Conservation (phyloP, 495 filamentous ascomycete species). For the Talaromyces nanjingensis region DNA sequence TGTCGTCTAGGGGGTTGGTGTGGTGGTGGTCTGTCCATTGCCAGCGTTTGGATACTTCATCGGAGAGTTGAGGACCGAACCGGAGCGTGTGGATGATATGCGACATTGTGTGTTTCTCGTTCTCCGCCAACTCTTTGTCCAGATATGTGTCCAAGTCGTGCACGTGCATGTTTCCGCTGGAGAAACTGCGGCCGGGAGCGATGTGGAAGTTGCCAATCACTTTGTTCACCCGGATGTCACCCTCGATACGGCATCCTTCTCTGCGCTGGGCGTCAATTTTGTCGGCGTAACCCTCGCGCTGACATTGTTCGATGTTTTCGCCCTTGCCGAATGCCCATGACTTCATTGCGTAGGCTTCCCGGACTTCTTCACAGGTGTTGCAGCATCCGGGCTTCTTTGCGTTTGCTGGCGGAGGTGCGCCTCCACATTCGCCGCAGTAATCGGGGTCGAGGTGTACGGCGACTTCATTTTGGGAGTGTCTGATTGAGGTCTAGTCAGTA, state of each 20-base stretch:
- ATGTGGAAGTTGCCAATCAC: constrained; percentile 99
- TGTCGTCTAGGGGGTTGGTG: constrained; percentile 83
- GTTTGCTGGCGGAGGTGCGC: constrained; percentile 62
- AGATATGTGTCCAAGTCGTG: constrained; percentile 95
- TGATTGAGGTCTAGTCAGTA: constrained; percentile 19
- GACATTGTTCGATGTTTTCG: constrained; percentile 90
- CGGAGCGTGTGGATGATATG: constrained; percentile 86
- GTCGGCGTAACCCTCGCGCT: constrained; percentile 86
- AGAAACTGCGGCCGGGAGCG: constrained; percentile 89
- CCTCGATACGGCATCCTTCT: constrained; percentile 94
- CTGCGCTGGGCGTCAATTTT: constrained; percentile 75
- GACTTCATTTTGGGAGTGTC: constrained; percentile 54
- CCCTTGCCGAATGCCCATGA: constrained; percentile 93
- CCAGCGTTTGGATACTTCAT: constrained; percentile 56
- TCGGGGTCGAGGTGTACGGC: constrained; percentile 80
- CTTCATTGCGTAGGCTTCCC: constrained; percentile 81
- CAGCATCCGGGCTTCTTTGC: constrained; percentile 79
- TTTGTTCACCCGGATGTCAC: constrained; percentile 90
- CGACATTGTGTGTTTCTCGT: constrained; percentile 73
- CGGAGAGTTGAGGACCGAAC: constrained; percentile 88
- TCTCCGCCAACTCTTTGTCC: constrained; percentile 42
- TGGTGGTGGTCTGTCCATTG: constrained; percentile 90
- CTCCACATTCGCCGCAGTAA: constrained; percentile 94
- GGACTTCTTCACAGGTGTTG: constrained; percentile 93
- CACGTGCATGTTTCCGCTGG: constrained; percentile 90